Evolutionary conservation across 306 rosid genomes (phyloP), one percentile per base, ranked within the genome.

Genomic region (Vicia faba): DNA sequence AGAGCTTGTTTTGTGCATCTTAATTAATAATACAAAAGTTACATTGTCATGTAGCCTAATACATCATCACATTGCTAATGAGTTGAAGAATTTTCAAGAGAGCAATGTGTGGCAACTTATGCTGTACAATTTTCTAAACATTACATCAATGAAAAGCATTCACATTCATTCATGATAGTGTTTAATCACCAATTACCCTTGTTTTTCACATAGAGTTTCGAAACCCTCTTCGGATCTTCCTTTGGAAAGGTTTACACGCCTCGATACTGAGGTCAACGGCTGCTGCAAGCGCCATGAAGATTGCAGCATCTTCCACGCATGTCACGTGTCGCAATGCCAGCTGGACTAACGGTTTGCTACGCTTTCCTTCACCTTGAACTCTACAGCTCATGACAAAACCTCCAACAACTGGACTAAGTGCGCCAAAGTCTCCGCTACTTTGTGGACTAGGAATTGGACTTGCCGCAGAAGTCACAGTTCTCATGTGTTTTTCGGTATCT

Each of bases 201-300:
- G 41, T 33, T 75, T 62, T 59, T 81, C 82, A 84, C n/a, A 64
- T 53, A 26, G 96, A 81, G 75, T 75, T 88, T 20, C 79, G 68
- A 19, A 77, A 75, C 13, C 83, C 75, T 79, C 85, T 81, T 64
- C 78, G 81, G 25, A 79, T 75, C 95, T 81, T 82, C 84, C 92
- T 78, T 4, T 84, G 85, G 70, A 92, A 92, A 0, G 95, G 96
- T 76, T 75, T 82, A 68, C 98, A 92, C 0, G 98, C 98, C 66
- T 85, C 91, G 0, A 92, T 87, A 68, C 98, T 87, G 51, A 89
- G 89, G 74, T 87, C 92, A 7, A 89, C 96, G 0, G 96, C 98
- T 0, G 96, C 92, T 13, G 95, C 98, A 61, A 92, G 95, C 4
- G 96, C 98, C 96, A 92, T 85, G 81, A 92, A 92, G 64, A 89